A percentile compares a stretch with the other conserved stretches of the same genome.
Conservation (phyloP, 139 green algal genomes). For the Coelastrella sp. region DNA sequence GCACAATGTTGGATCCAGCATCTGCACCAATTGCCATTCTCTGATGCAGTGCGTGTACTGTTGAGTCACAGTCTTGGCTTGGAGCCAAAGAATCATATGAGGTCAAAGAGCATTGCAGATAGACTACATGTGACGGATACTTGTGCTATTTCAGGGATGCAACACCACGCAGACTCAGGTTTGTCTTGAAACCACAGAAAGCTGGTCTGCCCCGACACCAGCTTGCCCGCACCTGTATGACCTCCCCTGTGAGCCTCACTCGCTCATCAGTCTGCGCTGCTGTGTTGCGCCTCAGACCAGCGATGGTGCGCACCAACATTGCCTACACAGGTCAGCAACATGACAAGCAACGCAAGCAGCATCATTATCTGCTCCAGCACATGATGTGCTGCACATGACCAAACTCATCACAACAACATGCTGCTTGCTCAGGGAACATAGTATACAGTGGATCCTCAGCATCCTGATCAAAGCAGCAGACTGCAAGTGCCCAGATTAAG, state of each 20-base stretch:
- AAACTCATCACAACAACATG: neutral
- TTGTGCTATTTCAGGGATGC: too few species aligned
- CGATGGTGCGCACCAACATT: conserved; percentile 70
- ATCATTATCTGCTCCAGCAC: neutral
- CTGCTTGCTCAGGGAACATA: neutral
- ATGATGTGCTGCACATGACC: neutral
- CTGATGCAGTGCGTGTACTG: too few species aligned
- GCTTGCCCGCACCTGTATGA: conserved; percentile 50
- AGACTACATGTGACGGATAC: too few species aligned
- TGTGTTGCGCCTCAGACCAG: conserved; percentile 53
- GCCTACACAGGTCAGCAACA: conserved; percentile 45
- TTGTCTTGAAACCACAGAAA: neutral
- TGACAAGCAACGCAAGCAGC: neutral
- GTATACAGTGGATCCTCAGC: neutral
- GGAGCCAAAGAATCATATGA: too few species aligned
- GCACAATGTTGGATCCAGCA: too few species aligned
- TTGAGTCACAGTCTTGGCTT: too few species aligned
- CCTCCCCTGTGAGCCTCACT: conserved; percentile 76
- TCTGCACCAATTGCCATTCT: too few species aligned
- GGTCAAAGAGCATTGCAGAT: too few species aligned
- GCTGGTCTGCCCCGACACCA: neutral
- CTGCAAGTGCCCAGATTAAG: too few species aligned
- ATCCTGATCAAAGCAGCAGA: neutral
- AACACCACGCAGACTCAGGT: too few species aligned
- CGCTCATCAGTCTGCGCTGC: conserved; percentile 80